Percentiles rank a stretch among this genome's conserved stretches.
phyloP scores from a whole-genome alignment of 106 monocot genomes.

The Dioscorea dumetorum region DNA sequence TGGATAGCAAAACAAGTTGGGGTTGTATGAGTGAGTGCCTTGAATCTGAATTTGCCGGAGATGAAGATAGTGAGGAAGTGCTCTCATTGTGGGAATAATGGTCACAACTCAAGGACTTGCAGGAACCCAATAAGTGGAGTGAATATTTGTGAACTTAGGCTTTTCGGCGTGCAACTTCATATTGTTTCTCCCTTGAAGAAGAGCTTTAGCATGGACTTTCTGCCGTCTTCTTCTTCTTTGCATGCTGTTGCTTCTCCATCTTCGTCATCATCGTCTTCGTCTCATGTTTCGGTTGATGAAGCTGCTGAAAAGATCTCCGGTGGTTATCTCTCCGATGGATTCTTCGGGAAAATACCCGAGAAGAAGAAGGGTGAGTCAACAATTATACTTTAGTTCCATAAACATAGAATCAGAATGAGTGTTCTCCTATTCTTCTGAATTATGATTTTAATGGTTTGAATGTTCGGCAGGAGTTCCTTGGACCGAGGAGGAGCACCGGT shows the following conservation, averaged over 20 bases:
- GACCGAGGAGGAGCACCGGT: slow-evolving; percentile 35
- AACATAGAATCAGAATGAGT: not conserved
- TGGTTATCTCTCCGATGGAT: slow-evolving; percentile 37
- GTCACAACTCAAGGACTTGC: slow-evolving; percentile 45
- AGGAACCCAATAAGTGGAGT: slow-evolving; percentile 1
- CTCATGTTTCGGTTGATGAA: slow-evolving; percentile 28
- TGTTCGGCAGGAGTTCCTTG: slow-evolving; percentile 25
- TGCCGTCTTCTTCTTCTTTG: slow-evolving; percentile 9
- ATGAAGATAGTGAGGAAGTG: slow-evolving; percentile 26
- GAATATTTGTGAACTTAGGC: slow-evolving; percentile 12
- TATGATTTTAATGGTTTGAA: not conserved
- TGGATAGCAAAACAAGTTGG: not conserved
- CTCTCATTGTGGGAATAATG: slow-evolving; percentile 44
- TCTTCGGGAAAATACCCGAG: slow-evolving; percentile 19
- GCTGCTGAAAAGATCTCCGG: slow-evolving; percentile 5
- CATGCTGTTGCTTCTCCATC: slow-evolving; percentile 9
- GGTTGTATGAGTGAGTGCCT: not conserved
- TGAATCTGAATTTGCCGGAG: not conserved
- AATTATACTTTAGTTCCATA: not conserved
- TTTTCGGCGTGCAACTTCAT: slow-evolving; percentile 36
- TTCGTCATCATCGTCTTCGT: slow-evolving; percentile 20
- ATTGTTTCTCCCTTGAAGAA: slow-evolving; percentile 26
- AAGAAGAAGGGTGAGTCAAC: slow-evolving; percentile 32
- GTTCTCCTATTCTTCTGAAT: not conserved
- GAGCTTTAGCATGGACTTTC: slow-evolving; percentile 35